phyloP scores from a whole-genome alignment of 1,284 basidiomycete genomes.

The Macrocystidia cucumis region DNA sequence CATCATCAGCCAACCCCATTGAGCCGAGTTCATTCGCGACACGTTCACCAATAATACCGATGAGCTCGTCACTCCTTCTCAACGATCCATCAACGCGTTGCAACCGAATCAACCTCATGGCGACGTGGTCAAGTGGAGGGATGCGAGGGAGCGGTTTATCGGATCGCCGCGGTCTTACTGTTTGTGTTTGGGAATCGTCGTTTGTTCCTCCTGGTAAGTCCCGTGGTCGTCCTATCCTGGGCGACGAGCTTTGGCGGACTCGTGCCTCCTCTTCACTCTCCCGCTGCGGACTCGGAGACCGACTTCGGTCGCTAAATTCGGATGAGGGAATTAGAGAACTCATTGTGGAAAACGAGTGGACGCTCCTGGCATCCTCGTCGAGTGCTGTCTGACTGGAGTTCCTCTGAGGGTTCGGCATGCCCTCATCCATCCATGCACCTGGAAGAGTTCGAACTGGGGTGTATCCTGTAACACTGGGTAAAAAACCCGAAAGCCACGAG shows the following conservation, averaged over 20 bases:
- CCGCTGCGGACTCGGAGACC: conserved; percentile 12
- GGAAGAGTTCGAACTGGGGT: too few species aligned
- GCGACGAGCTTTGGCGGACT: conserved; percentile 21
- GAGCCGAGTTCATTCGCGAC: conserved; percentile 11
- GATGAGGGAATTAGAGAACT: conserved; percentile 33
- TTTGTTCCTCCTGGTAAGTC: too few species aligned
- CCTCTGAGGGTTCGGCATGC: too few species aligned
- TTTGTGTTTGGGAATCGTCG: too few species aligned
- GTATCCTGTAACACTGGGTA: too few species aligned
- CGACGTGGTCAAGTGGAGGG: conserved; percentile 11
- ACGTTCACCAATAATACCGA: conserved; percentile 13
- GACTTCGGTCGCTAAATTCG: conserved; percentile 23
- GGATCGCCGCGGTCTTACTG: not conserved
- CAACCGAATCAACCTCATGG: conserved; percentile 25
- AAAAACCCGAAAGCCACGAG: too few species aligned
- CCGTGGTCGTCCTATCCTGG: conserved; percentile 19
- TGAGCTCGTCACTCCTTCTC: conserved; percentile 18
- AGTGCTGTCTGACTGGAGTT: conserved; percentile 12
- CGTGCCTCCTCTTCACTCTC: conserved; percentile 14
- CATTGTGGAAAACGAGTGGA: conserved; percentile 34
- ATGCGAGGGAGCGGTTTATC: conserved; percentile 6
- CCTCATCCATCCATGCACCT: conserved; percentile 14
- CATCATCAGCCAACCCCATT: conserved; percentile 10
- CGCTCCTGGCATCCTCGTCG: conserved; percentile 25
- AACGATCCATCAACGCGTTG: conserved; percentile 45